A percentile compares a stretch with the other conserved stretches of the same genome.
phyloP scores from a whole-genome alignment of 2,329 filamentous ascomycete genomes.

The Microsporum canis region DNA sequence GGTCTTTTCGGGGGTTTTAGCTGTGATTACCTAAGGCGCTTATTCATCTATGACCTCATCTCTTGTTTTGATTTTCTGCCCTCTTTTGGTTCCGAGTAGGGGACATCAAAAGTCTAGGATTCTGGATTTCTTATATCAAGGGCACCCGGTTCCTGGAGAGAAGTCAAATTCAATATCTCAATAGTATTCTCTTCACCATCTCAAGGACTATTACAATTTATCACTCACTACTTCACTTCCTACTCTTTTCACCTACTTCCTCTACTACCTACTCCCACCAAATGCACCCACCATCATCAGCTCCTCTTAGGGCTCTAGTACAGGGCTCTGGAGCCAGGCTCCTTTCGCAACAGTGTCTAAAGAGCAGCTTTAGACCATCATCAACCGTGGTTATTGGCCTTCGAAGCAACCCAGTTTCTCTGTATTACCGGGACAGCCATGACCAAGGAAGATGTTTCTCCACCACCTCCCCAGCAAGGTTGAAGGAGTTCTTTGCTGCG shows the following conservation, averaged over 20 bases:
- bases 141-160: neutral
- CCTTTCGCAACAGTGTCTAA: constrained; percentile 11
- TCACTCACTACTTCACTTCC: neutral
- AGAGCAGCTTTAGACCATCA: constrained; percentile 3
- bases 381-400: constrained; percentile 6
- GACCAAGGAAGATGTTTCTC: constrained; percentile 25
- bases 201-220: neutral
- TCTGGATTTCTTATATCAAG: neutral
- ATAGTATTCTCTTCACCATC: neutral
- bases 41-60: neutral
- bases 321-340: constrained; percentile 9
- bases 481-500: constrained; percentile 48
- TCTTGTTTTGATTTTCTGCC: neutral
- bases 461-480: constrained; percentile 25
- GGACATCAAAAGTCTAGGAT: neutral
- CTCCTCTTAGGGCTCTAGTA: constrained; percentile 8
- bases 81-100: neutral
- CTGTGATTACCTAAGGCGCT: neutral
- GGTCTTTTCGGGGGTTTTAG: neutral
- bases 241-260: neutral
- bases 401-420: constrained; percentile 1
- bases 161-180: neutral
- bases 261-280: neutral
- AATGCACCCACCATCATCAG: constrained; percentile 5
- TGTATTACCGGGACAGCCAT: neutral